Percentiles rank a stretch among this genome's conserved stretches.
Evolutionary conservation across 176 grass and related monocot species (phyloP).

Genomic region (Typha latifolia): DNA sequence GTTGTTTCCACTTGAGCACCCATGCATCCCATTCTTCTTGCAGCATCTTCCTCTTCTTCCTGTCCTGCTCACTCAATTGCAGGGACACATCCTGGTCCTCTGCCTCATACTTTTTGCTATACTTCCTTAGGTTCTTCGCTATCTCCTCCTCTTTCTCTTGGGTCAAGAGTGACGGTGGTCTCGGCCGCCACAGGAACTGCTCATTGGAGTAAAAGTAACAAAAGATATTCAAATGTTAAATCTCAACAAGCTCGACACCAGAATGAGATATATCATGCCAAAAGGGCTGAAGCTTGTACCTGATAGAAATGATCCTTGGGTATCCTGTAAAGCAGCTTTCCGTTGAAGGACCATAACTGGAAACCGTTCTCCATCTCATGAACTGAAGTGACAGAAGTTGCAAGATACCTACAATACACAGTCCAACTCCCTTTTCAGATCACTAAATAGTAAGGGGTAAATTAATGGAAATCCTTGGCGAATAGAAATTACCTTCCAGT

Average conservation of each 20-base stretch:
- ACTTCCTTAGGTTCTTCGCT: conserved; percentile 49
- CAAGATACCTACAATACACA: conserved; percentile 44
- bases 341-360: conserved; percentile 78
- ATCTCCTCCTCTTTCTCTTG: conserved; percentile 71
- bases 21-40: conserved; percentile 83
- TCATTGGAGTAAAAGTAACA: conserved; percentile 8
- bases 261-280: not conserved
- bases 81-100: conserved; percentile 70
- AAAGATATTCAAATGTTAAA: not conserved
- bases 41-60: conserved; percentile 52
- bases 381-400: conserved; percentile 70
- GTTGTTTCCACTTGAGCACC: conserved; percentile 60
- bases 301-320: conserved; percentile 97
- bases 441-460: not conserved
- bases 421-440: conserved; percentile 3
- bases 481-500: conserved; percentile 60
- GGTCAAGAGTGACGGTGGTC: conserved; percentile 42
- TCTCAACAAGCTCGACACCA: not conserved
- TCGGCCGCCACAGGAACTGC: conserved; percentile 78
- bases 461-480: not conserved
- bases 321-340: conserved; percentile 73
- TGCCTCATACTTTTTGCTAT: conserved; percentile 76
- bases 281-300: conserved; percentile 22
- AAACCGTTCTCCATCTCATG: conserved; percentile 99
- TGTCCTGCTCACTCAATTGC: conserved; percentile 53